These are phyloP conservation scores for Luffa aegyptiaca DNA, from an alignment of 306 rosid genomes.

Conservation along the genomic window DNA sequence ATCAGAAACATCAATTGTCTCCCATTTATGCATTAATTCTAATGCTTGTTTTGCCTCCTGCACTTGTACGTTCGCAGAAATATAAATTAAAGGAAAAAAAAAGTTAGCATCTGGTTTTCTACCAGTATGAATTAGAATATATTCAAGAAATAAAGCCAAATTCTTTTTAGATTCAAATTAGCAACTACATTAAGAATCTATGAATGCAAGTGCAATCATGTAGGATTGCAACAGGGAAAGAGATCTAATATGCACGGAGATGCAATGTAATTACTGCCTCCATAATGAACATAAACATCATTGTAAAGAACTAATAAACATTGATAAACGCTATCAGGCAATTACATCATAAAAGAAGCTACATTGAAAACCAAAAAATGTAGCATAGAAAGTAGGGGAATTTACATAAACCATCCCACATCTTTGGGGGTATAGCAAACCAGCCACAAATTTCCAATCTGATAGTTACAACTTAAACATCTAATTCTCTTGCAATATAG, in stretches of 20 bases:
- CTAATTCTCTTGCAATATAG: no score
- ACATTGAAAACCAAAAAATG: background rate
- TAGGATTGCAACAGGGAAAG: background rate
- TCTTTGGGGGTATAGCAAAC: no score
- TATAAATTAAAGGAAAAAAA: background rate
- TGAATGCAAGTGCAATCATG: background rate
- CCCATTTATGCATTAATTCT: slow-evolving; percentile 88
- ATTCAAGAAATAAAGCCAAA: background rate
- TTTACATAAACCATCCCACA: no score
- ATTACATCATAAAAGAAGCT: background rate
- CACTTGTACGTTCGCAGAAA: slow-evolving; percentile 19
- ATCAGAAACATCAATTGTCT: slow-evolving; percentile 91
- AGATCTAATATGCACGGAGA: background rate
- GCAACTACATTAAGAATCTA: background rate
- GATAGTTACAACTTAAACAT: no score
- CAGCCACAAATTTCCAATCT: no score
- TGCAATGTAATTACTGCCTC: background rate
- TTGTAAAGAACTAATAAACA: background rate
- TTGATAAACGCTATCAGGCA: background rate
- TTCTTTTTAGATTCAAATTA: background rate
- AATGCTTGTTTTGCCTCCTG: slow-evolving; percentile 99
- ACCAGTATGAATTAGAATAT: background rate
- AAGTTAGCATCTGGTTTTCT: background rate
- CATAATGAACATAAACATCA: background rate
- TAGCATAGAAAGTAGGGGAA: background rate